Conservation (phyloP, 2,329 filamentous ascomycete genomes). For the Dothistroma pini region DNA sequence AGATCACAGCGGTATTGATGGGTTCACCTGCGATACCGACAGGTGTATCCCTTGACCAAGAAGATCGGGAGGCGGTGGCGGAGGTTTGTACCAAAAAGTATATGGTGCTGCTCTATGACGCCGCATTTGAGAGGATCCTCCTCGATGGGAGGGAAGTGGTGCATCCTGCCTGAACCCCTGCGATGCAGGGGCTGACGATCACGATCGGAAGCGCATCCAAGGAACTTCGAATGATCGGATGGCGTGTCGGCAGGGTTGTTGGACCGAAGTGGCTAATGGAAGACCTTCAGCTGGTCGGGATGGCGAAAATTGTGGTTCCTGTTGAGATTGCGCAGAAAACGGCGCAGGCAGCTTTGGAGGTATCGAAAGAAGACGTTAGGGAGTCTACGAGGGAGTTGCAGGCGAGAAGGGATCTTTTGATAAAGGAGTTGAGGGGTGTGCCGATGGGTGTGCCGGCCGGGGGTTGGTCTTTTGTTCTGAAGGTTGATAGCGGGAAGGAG, state of each 20-base stretch:
- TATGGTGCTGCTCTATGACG: not conserved
- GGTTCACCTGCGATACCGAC: conserved; percentile 10
- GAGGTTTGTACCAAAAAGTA: not conserved
- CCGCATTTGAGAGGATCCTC: conserved; percentile 5
- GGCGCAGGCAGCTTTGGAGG: conserved; percentile 14
- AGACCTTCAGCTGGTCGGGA: conserved; percentile 5
- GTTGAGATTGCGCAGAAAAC: conserved; percentile 11
- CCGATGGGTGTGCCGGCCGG: conserved; percentile 11
- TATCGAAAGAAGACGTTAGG: conserved; percentile 8
- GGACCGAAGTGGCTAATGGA: conserved; percentile 4
- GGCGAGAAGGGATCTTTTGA: conserved; percentile 9
- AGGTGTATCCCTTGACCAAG: conserved; percentile 5
- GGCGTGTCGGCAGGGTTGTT: conserved; percentile 9
- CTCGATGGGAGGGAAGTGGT: conserved; percentile 4
- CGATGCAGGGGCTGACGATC: conserved; percentile 6
- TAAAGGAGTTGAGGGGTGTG: conserved; percentile 9
- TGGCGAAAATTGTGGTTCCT: conserved; percentile 12
- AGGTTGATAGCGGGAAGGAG: conserved; percentile 6
- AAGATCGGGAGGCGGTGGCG: conserved; percentile 4
- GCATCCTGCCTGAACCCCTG: conserved; percentile 8
- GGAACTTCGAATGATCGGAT: conserved; percentile 9
- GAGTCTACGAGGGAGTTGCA: conserved; percentile 11
- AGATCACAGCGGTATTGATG: conserved; percentile 8
- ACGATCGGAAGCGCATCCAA: conserved; percentile 10
- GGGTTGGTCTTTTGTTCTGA: conserved; percentile 9